Conservation (phyloP, 352 stramenopile species). For the Phytophthora hybrid region DNA sequence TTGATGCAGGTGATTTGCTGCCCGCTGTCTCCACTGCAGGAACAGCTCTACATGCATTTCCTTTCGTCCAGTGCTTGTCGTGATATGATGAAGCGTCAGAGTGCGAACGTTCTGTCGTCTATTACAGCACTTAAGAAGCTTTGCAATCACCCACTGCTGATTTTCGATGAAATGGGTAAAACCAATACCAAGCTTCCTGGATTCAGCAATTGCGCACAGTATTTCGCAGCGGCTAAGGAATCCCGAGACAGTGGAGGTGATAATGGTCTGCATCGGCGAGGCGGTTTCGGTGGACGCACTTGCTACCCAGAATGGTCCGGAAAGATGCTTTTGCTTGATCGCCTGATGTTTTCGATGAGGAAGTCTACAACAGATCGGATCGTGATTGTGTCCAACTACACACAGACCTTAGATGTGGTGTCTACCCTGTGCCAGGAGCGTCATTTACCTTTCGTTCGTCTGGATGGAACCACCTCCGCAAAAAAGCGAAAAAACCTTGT, state of each 20-base stretch:
- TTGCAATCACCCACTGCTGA: conserved; percentile 97
- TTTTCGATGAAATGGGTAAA: conserved; percentile 90
- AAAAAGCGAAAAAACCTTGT: conserved; percentile 98
- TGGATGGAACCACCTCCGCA: conserved; percentile 95
- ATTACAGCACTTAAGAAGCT: conserved; percentile 97
- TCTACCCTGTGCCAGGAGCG: conserved; percentile 84
- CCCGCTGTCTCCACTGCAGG: conserved; percentile 95
- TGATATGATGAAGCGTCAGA: conserved; percentile 96
- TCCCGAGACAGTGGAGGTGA: conserved; percentile 11
- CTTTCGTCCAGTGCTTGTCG: conserved; percentile 95
- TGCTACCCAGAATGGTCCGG: conserved; percentile 89
- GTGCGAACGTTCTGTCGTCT: conserved; percentile 86
- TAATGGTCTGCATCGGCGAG: conserved; percentile 22
- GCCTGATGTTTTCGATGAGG: conserved; percentile 97
- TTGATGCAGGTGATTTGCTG: conserved; percentile 99
- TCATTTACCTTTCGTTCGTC: conserved; percentile 79
- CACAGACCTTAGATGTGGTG: conserved; percentile 90
- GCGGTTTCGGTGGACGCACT: conserved; percentile 60
- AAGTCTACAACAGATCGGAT: conserved; percentile 96
- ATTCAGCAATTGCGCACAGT: conserved; percentile 79
- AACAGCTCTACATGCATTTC: conserved; percentile 97
- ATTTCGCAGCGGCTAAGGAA: conserved; percentile 58
- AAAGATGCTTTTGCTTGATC: conserved; percentile 95
- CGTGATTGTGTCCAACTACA: conserved; percentile 99
- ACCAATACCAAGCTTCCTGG: conserved; percentile 83